phyloP scores from a whole-genome alignment of 164 flowering plant genomes.

The Liriodendron chinense region DNA sequence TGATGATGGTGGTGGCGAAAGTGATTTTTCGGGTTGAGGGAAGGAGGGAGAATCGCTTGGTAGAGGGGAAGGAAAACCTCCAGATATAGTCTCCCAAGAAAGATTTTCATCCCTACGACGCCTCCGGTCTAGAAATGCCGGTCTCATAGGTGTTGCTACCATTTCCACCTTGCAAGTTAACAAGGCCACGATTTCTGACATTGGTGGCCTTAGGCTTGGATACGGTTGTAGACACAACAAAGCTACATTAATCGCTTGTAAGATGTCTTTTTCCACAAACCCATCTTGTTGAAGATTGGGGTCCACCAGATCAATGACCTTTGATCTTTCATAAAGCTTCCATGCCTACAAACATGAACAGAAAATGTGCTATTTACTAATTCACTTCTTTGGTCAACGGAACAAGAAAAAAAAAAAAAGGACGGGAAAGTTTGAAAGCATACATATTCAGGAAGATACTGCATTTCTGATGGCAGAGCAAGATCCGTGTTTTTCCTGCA shows the following conservation, averaged over 20 bases:
- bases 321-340: constrained; percentile 59
- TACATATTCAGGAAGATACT: constrained; percentile 78
- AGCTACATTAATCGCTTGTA: constrained; percentile 50
- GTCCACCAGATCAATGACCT: constrained; percentile 47
- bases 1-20: not conserved
- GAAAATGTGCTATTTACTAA: not conserved
- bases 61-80: constrained; percentile 42
- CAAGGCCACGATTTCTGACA: constrained; percentile 76
- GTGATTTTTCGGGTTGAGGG: not conserved
- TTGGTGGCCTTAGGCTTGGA: constrained; percentile 56
- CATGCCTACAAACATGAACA: constrained; percentile 46
- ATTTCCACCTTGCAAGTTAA: constrained; percentile 48
- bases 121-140: constrained; percentile 42
- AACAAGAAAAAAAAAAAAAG: not conserved
- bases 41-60: constrained; percentile 35
- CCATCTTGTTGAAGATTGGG: constrained; percentile 40
- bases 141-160: constrained; percentile 38
- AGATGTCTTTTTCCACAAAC: constrained; percentile 42
- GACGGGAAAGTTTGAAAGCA: constrained; percentile 3
- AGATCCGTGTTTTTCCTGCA: constrained; percentile 63
- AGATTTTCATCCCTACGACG: constrained; percentile 21
- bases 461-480: constrained; percentile 54
- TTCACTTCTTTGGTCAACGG: not conserved
- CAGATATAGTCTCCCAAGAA: constrained; percentile 54
- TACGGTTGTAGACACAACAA: constrained; percentile 66